A percentile compares a stretch with the other conserved stretches of the same genome.
Conservation (phyloP, 2,329 filamentous ascomycete genomes). For the Colletotrichum orchidophilum region DNA sequence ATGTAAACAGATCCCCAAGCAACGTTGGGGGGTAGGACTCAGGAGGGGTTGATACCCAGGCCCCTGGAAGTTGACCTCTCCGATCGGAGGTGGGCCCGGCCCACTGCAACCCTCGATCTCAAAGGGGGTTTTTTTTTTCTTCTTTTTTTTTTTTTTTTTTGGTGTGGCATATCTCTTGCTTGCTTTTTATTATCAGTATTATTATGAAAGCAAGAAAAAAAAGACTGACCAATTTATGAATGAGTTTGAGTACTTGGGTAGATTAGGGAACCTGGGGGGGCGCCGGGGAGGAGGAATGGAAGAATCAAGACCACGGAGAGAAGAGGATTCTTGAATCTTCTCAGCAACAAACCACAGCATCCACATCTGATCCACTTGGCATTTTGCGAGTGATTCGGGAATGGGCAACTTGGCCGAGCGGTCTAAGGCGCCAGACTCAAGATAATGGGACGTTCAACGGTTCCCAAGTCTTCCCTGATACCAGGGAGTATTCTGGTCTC, state of each 20-base stretch:
- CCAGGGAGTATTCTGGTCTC: constrained; percentile 29
- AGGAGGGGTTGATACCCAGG: neutral
- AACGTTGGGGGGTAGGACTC: neutral
- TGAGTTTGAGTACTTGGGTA: too few species aligned
- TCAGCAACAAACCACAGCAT: accelerated
- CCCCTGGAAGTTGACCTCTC: neutral
- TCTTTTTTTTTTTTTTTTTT: neutral
- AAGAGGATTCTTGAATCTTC: neutral
- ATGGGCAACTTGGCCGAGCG: constrained; percentile 32
- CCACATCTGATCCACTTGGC: neutral
- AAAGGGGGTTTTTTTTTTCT: neutral
- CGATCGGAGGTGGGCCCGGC: neutral
- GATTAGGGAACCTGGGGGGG: neutral
- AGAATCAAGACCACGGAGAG: too few species aligned
- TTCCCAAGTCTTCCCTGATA: neutral
- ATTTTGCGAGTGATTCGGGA: neutral
- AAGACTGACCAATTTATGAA: too few species aligned
- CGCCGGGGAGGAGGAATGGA: too few species aligned
- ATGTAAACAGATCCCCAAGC: neutral
- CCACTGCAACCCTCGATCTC: neutral
- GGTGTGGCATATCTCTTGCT: neutral
- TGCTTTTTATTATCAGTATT: neutral
- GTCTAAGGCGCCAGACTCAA: constrained; percentile 35
- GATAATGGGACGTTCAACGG: neutral
- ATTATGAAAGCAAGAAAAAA: too few species aligned